phyloP scores from a whole-genome alignment of 2,329 filamentous ascomycete species.

The Stachybotrys chlorohalonatus region DNA sequence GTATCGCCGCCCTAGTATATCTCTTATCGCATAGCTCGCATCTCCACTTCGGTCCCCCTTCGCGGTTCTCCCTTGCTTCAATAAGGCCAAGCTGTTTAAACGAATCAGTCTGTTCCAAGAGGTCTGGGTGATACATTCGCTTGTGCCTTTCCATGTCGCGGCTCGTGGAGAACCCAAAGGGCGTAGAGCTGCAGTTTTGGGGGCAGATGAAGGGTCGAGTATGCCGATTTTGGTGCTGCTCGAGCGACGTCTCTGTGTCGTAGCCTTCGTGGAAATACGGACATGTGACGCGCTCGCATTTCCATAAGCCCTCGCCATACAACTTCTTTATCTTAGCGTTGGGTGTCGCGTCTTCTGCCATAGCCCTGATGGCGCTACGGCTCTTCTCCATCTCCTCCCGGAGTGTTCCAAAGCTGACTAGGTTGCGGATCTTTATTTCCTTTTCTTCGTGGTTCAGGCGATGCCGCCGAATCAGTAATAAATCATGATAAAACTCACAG shows the following conservation, averaged over 20 bases:
- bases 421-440: conserved; percentile 10
- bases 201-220: conserved; percentile 29
- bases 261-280: conserved; percentile 34
- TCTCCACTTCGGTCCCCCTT: not conserved
- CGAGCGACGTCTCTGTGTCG: conserved; percentile 14
- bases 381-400: conserved; percentile 12
- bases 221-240: conserved; percentile 28
- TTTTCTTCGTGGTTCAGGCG: not conserved
- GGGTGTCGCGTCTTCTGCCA: not conserved
- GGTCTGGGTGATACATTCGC: conserved; percentile 4
- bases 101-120: not conserved
- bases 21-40: not conserved
- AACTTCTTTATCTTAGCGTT: conserved; percentile 14
- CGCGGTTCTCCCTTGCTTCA: not conserved
- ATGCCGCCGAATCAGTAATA: not conserved
- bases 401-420: conserved; percentile 4
- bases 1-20: not conserved
- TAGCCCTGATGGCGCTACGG: conserved; percentile 15
- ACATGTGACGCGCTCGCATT: conserved; percentile 31
- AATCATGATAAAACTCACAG: not conserved
- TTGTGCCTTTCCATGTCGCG: conserved; percentile 23
- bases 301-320: conserved; percentile 29
- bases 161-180: conserved; percentile 28
- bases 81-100: not conserved
- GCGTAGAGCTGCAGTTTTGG: conserved; percentile 1